These are phyloP conservation scores for Rhodotorula toruloides DNA, from an alignment of 768 basidiomycete genomes.

Conservation along the genomic window DNA sequence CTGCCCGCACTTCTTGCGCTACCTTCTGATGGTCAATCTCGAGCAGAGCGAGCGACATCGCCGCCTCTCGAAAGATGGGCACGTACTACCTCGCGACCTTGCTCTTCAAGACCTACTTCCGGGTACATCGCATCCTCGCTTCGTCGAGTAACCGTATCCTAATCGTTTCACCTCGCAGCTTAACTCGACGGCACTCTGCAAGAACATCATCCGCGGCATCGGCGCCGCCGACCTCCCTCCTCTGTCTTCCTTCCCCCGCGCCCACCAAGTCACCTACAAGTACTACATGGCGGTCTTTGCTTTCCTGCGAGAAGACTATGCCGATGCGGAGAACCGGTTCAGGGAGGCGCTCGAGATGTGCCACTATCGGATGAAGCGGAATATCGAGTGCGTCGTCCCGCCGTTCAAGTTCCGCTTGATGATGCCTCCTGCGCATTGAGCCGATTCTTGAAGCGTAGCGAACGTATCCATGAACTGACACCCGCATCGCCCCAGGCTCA, in stretches of 20 bases:
- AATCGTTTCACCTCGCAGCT: slow-evolving; percentile 54
- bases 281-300: slow-evolving; percentile 94
- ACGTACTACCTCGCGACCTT: slow-evolving; percentile 87
- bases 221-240: slow-evolving; percentile 80
- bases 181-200: slow-evolving; percentile 81
- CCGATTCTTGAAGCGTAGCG: not conserved
- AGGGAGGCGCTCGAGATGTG: not conserved
- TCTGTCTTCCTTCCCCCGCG: slow-evolving; percentile 60
- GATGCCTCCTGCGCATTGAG: slow-evolving; percentile 18
- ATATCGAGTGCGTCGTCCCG: slow-evolving; percentile 70
- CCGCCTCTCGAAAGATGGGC: slow-evolving; percentile 79
- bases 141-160: not conserved
- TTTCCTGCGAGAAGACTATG: slow-evolving; percentile 87
- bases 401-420: not conserved
- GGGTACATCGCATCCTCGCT: slow-evolving; percentile 54
- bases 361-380: slow-evolving; percentile 70
- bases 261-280: slow-evolving; percentile 73
- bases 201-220: slow-evolving; percentile 84
- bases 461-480: not conserved
- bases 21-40: slow-evolving; percentile 35
- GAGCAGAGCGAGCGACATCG: slow-evolving; percentile 44
- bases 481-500: slow-evolving; percentile 57
- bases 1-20: too few species aligned
- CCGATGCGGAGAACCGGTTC: slow-evolving; percentile 55
- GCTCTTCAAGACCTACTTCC: slow-evolving; percentile 90